Evolutionary conservation across 108 stramenopile species (phyloP).

Genomic region (Fistulifera solaris): DNA sequence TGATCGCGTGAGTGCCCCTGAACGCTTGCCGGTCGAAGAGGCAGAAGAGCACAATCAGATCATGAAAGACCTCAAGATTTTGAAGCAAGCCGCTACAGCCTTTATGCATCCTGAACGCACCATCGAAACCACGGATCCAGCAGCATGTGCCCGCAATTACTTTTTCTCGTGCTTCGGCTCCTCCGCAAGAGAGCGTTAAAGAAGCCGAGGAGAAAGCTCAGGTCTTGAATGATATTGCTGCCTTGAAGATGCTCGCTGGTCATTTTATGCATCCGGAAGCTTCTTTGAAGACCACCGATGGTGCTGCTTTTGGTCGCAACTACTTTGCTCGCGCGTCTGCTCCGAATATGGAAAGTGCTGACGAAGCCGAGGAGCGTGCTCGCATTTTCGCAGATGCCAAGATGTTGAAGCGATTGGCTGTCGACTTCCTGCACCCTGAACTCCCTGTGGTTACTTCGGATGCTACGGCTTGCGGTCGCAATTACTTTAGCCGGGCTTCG

Average conservation of each 20-base stretch:
- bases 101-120: slow-evolving; percentile 35
- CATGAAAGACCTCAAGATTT: slow-evolving; percentile 36
- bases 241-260: slow-evolving; percentile 38
- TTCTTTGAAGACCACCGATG: slow-evolving; percentile 38
- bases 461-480: slow-evolving; percentile 34
- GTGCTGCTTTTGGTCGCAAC: slow-evolving; percentile 39
- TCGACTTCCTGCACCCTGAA: slow-evolving; percentile 52
- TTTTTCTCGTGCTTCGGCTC: slow-evolving; percentile 34
- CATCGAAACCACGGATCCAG: slow-evolving; percentile 20
- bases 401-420: slow-evolving; percentile 45
- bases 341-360: slow-evolving; percentile 14
- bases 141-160: slow-evolving; percentile 40
- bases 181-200: slow-evolving; percentile 26
- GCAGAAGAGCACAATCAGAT: slow-evolving; percentile 41
- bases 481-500: slow-evolving; percentile 62
- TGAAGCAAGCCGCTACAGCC: slow-evolving; percentile 29
- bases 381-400: slow-evolving; percentile 39
- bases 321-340: slow-evolving; percentile 36
- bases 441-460: slow-evolving; percentile 29
- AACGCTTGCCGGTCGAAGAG: slow-evolving; percentile 13
- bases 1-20: slow-evolving; percentile 31
- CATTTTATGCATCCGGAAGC: slow-evolving; percentile 55
- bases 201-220: slow-evolving; percentile 40
- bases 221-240: slow-evolving; percentile 36
- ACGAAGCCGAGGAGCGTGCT: slow-evolving; percentile 49